Conservation (phyloP, 2,329 filamentous ascomycete species). For the Penicillium brevicompactum region DNA sequence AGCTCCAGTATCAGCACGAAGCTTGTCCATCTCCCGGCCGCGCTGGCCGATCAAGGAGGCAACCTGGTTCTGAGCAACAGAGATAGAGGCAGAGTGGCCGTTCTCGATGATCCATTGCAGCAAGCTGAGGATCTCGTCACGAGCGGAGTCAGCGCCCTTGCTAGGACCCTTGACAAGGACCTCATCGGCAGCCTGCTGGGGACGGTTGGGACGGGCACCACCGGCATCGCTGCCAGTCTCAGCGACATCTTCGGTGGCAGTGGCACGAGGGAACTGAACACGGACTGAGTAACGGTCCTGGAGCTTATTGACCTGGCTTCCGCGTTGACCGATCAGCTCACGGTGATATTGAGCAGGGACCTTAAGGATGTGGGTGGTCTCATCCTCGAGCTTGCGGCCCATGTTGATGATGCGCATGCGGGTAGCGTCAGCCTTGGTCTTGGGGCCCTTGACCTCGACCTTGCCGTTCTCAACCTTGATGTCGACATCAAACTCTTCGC, state of each 20-base stretch:
- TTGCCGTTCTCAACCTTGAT: conserved; percentile 93
- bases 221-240: conserved; percentile 70
- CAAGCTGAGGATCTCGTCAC: conserved; percentile 86
- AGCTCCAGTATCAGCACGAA: conserved; percentile 81
- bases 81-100: conserved; percentile 75
- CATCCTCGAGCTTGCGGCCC: conserved; percentile 83
- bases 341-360: conserved; percentile 92
- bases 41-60: conserved; percentile 92
- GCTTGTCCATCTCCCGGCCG: conserved; percentile 85
- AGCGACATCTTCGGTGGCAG: conserved; percentile 59
- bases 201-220: conserved; percentile 61
- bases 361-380: conserved; percentile 83
- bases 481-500: conserved; percentile 71
- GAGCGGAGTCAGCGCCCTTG: conserved; percentile 87
- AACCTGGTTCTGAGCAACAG: conserved; percentile 87
- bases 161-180: conserved; percentile 89
- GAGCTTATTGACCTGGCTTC: conserved; percentile 84
- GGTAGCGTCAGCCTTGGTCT: conserved; percentile 87
- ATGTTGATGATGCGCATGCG: conserved; percentile 79
- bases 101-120: conserved; percentile 90
- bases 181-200: conserved; percentile 80
- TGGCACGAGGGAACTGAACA: conserved; percentile 84
- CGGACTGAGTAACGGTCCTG: conserved; percentile 92
- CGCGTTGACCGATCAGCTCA: conserved; percentile 87
- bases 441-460: conserved; percentile 92